Percentiles rank a stretch among this genome's conserved stretches.
phyloP scores from a whole-genome alignment of 306 rosid species.

The Acacia confusa region DNA sequence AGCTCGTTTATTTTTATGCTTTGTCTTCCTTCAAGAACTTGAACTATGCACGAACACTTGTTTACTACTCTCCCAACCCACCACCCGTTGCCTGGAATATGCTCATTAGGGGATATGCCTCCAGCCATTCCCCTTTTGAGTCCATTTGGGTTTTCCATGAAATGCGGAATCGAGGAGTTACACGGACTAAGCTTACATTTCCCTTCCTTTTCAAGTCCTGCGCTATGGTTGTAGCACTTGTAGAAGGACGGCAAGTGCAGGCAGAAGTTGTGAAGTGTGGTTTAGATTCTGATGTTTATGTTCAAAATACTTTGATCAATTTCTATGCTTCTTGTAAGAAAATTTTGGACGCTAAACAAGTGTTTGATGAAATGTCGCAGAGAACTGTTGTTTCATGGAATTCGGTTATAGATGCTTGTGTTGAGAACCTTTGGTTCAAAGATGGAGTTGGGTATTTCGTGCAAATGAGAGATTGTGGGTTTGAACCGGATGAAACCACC shows the following conservation, averaged over 20 bases:
- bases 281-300: conserved; percentile 68
- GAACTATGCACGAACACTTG: conserved; percentile 53
- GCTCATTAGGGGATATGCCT: conserved; percentile 69
- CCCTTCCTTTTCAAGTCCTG: conserved; percentile 80
- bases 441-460: conserved; percentile 60
- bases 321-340: conserved; percentile 74
- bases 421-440: conserved; percentile 54
- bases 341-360: conserved; percentile 41
- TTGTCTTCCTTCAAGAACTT: conserved; percentile 55
- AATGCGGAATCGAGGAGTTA: conserved; percentile 54
- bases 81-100: conserved; percentile 71
- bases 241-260: conserved; percentile 69
- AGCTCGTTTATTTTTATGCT: conserved; percentile 62
- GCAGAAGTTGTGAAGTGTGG: conserved; percentile 61
- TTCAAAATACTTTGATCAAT: conserved; percentile 61
- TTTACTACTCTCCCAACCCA: conserved; percentile 29
- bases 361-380: conserved; percentile 73
- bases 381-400: conserved; percentile 87
- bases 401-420: conserved; percentile 65
- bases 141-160: conserved; percentile 54
- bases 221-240: conserved; percentile 38
- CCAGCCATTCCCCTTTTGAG: conserved; percentile 48
- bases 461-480: conserved; percentile 63
- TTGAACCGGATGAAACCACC: conserved; percentile 79
- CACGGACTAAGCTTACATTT: conserved; percentile 67